phyloP scores from a whole-genome alignment of 2,329 filamentous ascomycete species.

The Trichoderma afroharzianum region DNA sequence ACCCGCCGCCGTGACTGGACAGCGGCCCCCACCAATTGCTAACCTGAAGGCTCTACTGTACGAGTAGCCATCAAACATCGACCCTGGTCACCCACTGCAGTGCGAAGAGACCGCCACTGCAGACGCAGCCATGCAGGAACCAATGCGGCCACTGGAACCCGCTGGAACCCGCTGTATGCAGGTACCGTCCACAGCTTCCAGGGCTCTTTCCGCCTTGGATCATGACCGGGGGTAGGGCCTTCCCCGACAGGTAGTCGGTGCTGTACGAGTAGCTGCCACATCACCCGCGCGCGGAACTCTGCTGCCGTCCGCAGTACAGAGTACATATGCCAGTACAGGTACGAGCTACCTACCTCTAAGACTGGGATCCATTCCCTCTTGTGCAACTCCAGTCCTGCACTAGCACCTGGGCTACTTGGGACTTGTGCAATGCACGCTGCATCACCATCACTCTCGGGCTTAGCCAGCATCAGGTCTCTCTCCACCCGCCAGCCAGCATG shows the following conservation, averaged over 20 bases:
- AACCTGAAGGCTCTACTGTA: background rate
- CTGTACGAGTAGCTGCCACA: background rate
- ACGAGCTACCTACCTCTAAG: no score
- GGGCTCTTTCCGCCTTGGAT: slow-evolving; percentile 14
- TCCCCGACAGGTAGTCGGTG: background rate
- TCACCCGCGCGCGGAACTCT: background rate
- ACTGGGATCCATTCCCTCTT: background rate
- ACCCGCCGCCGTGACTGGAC: slow-evolving; percentile 1
- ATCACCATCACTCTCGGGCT: background rate
- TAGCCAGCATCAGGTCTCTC: background rate
- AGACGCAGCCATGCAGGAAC: slow-evolving; percentile 18
- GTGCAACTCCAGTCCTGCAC: background rate
- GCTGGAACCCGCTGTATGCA: slow-evolving; percentile 15
- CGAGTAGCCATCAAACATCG: background rate
- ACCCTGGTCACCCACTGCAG: background rate
- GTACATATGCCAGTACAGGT: background rate
- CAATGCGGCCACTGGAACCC: slow-evolving; percentile 14
- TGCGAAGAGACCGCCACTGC: slow-evolving; percentile 15
- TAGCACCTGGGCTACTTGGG: background rate
- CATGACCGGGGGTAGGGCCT: background rate
- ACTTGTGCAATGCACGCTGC: slow-evolving; percentile 12
- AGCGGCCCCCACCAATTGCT: slow-evolving; percentile 2
- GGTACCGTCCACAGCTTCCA: slow-evolving; percentile 12
- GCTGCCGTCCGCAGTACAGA: background rate
- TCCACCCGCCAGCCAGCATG: background rate